Evolutionary conservation across 805 yeast genomes (phyloP).

Genomic region (Cyberlindnera xylosilytica): DNA sequence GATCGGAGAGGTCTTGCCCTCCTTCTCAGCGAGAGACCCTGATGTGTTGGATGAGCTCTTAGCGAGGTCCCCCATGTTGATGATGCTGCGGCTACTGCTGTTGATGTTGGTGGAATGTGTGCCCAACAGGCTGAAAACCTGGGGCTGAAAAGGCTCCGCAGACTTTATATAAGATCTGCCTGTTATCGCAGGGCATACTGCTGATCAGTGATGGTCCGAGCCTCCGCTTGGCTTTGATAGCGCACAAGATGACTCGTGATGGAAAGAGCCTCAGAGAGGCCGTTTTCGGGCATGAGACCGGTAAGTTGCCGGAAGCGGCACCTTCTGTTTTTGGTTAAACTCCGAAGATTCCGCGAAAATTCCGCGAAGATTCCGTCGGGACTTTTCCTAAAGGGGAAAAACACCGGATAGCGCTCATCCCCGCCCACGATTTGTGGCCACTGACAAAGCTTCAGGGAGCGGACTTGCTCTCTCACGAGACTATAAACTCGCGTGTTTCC

Average conservation of each 20-base stretch:
- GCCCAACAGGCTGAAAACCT: not conserved
- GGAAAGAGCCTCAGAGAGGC: not conserved
- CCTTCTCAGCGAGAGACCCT: not conserved
- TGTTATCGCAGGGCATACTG: not conserved
- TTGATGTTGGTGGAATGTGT: not conserved
- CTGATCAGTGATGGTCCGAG: not conserved
- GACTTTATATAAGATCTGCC: not conserved
- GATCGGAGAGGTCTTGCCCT: conserved; percentile 3
- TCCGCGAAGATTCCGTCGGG: not conserved
- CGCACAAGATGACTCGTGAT: not conserved
- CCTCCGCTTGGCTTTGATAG: not conserved
- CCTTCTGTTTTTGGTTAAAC: not conserved
- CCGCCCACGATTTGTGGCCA: no score
- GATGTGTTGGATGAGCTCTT: conserved; percentile 9
- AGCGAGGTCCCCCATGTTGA: no score
- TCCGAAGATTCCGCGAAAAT: no score
- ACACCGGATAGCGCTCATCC: no score
- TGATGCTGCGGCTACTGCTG: not conserved
- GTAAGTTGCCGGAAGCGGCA: not conserved
- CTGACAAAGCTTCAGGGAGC: no score
- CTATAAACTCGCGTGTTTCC: no score
- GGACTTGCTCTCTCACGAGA: no score
- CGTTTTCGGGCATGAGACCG: not conserved
- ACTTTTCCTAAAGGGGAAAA: not conserved
- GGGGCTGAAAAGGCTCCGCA: not conserved